Base-by-base conservation (phyloP, 1,139 yeast genomes). In the Saccharomycopsis crataegensis region DNA sequence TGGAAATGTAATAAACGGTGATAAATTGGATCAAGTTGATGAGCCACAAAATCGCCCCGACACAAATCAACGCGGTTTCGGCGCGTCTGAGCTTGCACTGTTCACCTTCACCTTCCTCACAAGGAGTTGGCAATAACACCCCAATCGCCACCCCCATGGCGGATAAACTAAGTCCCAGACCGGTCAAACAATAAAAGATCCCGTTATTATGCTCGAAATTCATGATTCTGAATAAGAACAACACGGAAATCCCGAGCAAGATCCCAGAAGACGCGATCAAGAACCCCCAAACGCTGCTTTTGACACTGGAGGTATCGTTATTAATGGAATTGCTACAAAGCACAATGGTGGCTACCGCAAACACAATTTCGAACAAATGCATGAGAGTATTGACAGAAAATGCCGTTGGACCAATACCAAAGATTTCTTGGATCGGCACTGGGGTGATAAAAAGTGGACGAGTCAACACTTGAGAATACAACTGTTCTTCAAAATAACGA, bases 201-300 rank as follows among this genome's bases (percentile, higher is more conserved):
- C 78, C 78, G 57, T 73, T 73, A 56, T 76, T 59, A 56, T 63
- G 67, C 56, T 74, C 78, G 55, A 72, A 74, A 54, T 71, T 71
- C 51, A 75, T 66, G 8, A 72, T 58, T 8, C 66, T 67, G 11
- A 68, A 64, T 40, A 74, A 64, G 57, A 75, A 73, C 34, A 73
- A 60, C 6, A 73, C 50, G 2, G 77, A 65, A 4, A 73, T 68
- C 1, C 66, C 63, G 5, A 72, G 59, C 1, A 76, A 67, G 33
- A 74, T 64, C 2, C 68, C 62, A 6, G 71, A 70, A 56, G 70
- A 72, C 1, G 77, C 76, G 32, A 75, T 67, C 53, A 74, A 67
- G 56, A 69, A 75, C 46, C 69, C 60, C 62, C 74, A 74, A 6
- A 72, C 63, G 0, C 69, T 68, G 1, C 54, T 56, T 11, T 48